phyloP scores from a whole-genome alignment of 371 early-diverging fungal genomes.

The Lichtheimia ornata region DNA sequence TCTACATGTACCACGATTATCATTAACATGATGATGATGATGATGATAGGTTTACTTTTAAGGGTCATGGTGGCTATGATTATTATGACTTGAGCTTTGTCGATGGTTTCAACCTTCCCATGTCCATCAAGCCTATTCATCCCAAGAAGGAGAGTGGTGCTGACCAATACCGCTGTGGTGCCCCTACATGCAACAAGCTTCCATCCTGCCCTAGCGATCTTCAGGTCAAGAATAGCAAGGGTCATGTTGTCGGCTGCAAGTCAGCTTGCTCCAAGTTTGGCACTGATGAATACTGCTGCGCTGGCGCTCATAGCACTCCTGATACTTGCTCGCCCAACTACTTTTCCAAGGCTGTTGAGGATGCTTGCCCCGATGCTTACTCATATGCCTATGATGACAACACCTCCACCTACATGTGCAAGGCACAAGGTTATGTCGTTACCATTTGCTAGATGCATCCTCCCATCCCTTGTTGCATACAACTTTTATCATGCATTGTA shows the following conservation, averaged over 20 bases:
- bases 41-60: background rate
- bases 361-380: conserved; percentile 39
- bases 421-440: conserved; percentile 34
- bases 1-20: too few species aligned
- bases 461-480: too few species aligned
- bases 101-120: conserved; percentile 40
- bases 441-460: conserved; percentile 30
- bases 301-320: conserved; percentile 27
- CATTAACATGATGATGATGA: too few species aligned
- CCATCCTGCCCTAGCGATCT: conserved; percentile 30
- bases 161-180: conserved; percentile 27
- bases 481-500: too few species aligned
- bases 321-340: conserved; percentile 31
- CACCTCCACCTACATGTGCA: conserved; percentile 44
- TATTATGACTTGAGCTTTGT: conserved; percentile 42
- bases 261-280: conserved; percentile 39
- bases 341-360: conserved; percentile 31
- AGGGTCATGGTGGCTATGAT: conserved; percentile 19
- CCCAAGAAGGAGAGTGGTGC: conserved; percentile 7
- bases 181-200: conserved; percentile 20
- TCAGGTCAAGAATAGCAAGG: conserved; percentile 3
- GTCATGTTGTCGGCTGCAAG: conserved; percentile 16
- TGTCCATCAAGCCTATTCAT: conserved; percentile 24
- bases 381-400: conserved; percentile 57
- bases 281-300: conserved; percentile 35